Base-by-base conservation (phyloP, 768 basidiomycete genomes). In the Leccinum boreale region DNA sequence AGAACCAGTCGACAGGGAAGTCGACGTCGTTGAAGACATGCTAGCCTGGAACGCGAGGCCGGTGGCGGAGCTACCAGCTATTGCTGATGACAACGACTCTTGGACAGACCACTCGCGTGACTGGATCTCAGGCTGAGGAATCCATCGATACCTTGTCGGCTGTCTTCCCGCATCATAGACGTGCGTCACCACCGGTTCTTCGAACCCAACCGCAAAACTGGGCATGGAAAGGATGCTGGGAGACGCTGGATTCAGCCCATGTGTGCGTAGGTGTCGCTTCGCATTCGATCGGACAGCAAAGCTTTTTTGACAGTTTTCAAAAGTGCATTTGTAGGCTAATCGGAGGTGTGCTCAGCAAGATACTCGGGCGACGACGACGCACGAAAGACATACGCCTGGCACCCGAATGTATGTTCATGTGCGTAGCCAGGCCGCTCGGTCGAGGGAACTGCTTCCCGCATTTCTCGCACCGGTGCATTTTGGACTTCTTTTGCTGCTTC, bases 231-330 rank as follows among this genome's bases (percentile, higher is more conserved):
- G 60, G 46, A 51, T 14, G 15, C 56, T 67, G n/a, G 59, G 42
- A 12, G 62, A 57, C 12, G 69, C 62, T 14, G 68, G 69, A 57
- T 67, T 65, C 45, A 86, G 78, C 24, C 87, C 86, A 62, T 92
- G 90, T 1, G 87, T 90, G 47, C 87, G 85, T 36, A 89, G 78
- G 65, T 92, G 90, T 33, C 90, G 81, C 69, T 85, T 89, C 15
- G 89, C 89, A 63, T 92, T 92, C 8, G 90, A 92, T 12, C 87
- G 83, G 17, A 92, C 89, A 19, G 87, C 84, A 65, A 92, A 92
- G 4, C 77, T 79, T 66, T 87, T 86, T 29, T 75, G 71, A 67
- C 90, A 92, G 33, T 78, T 77, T 14, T 80, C 75, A 50, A 85
- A 83, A 0, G 73, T 78, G 65, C 90, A 92, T 36, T 71, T 71